Evolutionary conservation across 1,284 basidiomycete species (phyloP).

Genomic region (Irpex sp.): DNA sequence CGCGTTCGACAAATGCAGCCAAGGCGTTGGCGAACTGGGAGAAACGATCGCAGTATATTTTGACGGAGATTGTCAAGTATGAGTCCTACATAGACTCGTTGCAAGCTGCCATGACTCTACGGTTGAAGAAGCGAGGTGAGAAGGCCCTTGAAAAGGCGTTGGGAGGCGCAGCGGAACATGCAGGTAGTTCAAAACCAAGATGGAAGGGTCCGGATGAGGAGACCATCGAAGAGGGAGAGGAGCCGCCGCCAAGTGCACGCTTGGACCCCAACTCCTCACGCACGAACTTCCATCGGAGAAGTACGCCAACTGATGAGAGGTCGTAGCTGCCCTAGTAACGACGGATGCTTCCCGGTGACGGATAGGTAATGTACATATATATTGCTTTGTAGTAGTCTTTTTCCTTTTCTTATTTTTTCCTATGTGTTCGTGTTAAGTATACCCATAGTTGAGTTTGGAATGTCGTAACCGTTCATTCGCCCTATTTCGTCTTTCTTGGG

Average conservation of each 20-base stretch:
- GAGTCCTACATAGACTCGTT: slow-evolving; percentile 93
- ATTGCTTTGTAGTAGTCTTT: not conserved
- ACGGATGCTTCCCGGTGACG: not conserved
- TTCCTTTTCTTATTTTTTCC: not conserved
- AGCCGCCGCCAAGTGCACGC: slow-evolving; percentile 40
- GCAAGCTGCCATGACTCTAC: slow-evolving; percentile 73
- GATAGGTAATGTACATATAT: slow-evolving; percentile 1
- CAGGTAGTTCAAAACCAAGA: slow-evolving; percentile 31
- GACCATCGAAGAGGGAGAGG: slow-evolving; percentile 49
- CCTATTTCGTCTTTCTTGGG: not conserved
- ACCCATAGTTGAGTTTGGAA: not conserved
- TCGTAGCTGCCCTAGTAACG: not conserved
- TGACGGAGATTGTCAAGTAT: slow-evolving; percentile 94
- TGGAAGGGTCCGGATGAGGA: slow-evolving; percentile 47
- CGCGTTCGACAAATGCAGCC: slow-evolving; percentile 66
- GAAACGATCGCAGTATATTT: slow-evolving; percentile 82
- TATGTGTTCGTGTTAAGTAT: not conserved
- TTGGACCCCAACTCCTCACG: slow-evolving; percentile 22
- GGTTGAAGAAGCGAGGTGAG: slow-evolving; percentile 83
- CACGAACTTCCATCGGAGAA: slow-evolving; percentile 39
- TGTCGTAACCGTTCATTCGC: not conserved
- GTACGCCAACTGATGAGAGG: slow-evolving; percentile 30
- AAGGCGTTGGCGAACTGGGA: slow-evolving; percentile 92
- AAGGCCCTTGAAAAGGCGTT: slow-evolving; percentile 80
- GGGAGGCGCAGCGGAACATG: slow-evolving; percentile 34